Evolutionary conservation across 768 basidiomycete species (phyloP), one percentile per base, ranked within the genome.

Genomic region (Boletus huronensis): DNA sequence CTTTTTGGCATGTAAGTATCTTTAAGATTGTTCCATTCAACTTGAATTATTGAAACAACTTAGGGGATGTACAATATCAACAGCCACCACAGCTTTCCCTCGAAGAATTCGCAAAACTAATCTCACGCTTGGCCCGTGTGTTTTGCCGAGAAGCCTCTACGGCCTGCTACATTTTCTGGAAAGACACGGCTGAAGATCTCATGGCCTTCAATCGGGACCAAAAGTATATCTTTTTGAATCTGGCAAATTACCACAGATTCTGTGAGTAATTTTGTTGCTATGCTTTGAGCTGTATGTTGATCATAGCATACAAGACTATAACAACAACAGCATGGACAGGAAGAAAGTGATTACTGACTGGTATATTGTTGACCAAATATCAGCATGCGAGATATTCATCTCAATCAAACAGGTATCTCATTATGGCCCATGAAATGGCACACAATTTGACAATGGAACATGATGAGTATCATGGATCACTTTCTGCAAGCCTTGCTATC

Each of bases 381-480:
- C 7, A 11, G 13, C 7, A 11, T 6, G 5, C 14, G 23, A 52
- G 13, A 16, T 2, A 39, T 8, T 53, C 9, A 58, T 25, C 36
- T 35, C 13, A 0, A 23, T 39, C 23, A 7, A 38, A 48, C 13
- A 68, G 67, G 67, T 68, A 60, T 31, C 62, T 70, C 32, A 63
- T 68, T 3, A 65, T 70, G 55, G 65, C 59, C 2, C 67, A 68
- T 16, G 67, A 68, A 48, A 58, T 68, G 6, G 68, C 67, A 16
- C 68, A 68, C 53, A 62, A 65, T 10, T 41, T 47, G 11, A 53
- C 58, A 0, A 48, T 55, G 50, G 62, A 64, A 16, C 67, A 69
- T 13, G 62, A 69, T 5, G 66, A 66, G 45, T 54, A 69, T 31
- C 66, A 67, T 17, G 66, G 68, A 19, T 42, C 61, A 3, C 46